phyloP scores from a whole-genome alignment of 768 basidiomycete genomes.

The Phallus indusiatus region DNA sequence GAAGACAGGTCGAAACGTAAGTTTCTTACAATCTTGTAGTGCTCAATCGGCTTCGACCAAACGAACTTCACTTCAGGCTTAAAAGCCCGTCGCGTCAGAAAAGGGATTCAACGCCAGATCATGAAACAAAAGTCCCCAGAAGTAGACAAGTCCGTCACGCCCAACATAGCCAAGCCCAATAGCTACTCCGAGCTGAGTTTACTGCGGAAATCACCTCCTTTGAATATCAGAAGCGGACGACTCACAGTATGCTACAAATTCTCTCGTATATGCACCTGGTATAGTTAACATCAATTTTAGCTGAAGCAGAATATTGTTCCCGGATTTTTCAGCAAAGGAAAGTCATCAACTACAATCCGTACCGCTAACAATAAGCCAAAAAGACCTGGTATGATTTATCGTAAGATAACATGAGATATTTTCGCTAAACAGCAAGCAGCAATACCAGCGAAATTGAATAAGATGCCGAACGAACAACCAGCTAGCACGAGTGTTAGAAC shows the following conservation, averaged over 20 bases:
- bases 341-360: constrained; percentile 40
- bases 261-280: not conserved
- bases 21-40: not conserved
- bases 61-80: constrained; percentile 34
- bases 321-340: constrained; percentile 61
- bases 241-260: constrained; percentile 40
- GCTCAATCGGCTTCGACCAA: not conserved
- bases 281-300: constrained; percentile 18
- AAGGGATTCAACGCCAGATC: not conserved
- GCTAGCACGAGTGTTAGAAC: constrained; percentile 10
- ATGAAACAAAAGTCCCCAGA: constrained; percentile 3
- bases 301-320: constrained; percentile 32
- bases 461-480: constrained; percentile 24
- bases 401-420: not conserved
- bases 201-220: constrained; percentile 58
- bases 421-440: not conserved
- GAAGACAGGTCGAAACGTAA: not conserved
- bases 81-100: constrained; percentile 42
- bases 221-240: constrained; percentile 51
- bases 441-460: constrained; percentile 41
- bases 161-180: constrained; percentile 21
- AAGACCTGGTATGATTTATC: constrained; percentile 22
- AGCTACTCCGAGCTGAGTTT: constrained; percentile 43
- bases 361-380: constrained; percentile 15
- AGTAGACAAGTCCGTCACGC: constrained; percentile 16